These are phyloP conservation scores for Moesziomyces parantarcticus DNA, from an alignment of 1,284 basidiomycete species.

Conservation along the genomic window DNA sequence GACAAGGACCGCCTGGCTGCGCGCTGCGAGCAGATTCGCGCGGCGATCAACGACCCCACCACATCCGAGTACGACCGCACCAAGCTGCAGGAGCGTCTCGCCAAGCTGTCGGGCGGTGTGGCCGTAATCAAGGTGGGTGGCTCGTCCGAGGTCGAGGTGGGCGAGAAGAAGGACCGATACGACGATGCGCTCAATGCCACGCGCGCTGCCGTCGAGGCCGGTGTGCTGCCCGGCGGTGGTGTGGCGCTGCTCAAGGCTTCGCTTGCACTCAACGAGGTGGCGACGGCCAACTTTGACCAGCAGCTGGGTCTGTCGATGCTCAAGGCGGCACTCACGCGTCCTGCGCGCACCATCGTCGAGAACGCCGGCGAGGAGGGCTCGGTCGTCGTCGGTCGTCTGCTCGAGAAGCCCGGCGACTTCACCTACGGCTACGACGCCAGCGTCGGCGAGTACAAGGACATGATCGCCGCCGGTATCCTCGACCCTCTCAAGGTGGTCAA, in stretches of 20 bases:
- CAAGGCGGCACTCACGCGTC: constrained; percentile 82
- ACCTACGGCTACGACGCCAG: constrained; percentile 84
- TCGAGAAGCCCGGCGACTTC: constrained; percentile 66
- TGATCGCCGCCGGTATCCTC: constrained; percentile 92
- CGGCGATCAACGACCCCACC: constrained; percentile 81
- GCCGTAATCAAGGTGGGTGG: constrained; percentile 99
- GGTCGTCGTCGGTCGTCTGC: constrained; percentile 83
- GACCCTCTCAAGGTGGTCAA: constrained; percentile 70
- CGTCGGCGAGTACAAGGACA: constrained; percentile 91
- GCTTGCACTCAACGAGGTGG: constrained; percentile 80
- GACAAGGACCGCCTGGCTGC: constrained; percentile 61
- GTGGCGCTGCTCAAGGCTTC: constrained; percentile 90
- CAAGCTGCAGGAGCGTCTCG: constrained; percentile 95
- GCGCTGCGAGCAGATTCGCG: constrained; percentile 89
- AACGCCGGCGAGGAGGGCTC: constrained; percentile 95
- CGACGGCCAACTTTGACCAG: constrained; percentile 95
- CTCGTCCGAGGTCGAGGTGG: constrained; percentile 91
- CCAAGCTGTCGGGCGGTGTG: constrained; percentile 94
- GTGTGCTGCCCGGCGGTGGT: constrained; percentile 91
- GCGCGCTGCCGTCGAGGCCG: constrained; percentile 96
- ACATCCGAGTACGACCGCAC: constrained; percentile 94
- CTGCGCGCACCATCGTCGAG: constrained; percentile 85
- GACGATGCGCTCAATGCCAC: constrained; percentile 98
- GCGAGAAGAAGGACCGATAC: constrained; percentile 99
- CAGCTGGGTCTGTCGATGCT: constrained; percentile 95